A percentile compares a stretch with the other conserved stretches of the same genome.
Evolutionary conservation across 805 yeast species (phyloP).

Genomic region (Candida suzukii): DNA sequence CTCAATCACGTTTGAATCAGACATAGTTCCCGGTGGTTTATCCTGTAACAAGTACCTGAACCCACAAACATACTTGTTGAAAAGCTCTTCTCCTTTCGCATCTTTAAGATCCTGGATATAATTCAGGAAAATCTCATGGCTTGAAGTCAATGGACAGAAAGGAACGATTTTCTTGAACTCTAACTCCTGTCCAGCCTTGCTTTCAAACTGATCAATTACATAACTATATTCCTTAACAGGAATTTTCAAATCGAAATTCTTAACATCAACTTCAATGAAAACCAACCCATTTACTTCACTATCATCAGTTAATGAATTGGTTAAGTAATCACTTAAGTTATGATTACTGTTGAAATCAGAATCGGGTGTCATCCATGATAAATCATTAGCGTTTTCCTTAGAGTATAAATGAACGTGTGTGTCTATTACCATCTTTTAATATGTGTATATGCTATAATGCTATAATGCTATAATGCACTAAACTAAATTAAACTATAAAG

Average conservation of each 20-base stretch:
- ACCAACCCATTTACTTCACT: conserved; percentile 24
- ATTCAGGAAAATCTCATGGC: conserved; percentile 9
- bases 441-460: neutral
- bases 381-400: conserved; percentile 12
- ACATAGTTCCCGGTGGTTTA: conserved; percentile 31
- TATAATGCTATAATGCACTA: too few species aligned
- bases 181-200: conserved; percentile 5
- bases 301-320: conserved; percentile 1
- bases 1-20: conserved; percentile 19
- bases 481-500: too few species aligned
- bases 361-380: conserved; percentile 29
- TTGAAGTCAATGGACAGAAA: conserved; percentile 38
- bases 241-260: conserved; percentile 15
- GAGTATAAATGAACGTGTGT: conserved; percentile 32
- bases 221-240: conserved; percentile 18
- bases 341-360: conserved; percentile 18
- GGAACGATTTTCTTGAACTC: conserved; percentile 27
- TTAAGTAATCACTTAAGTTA: conserved; percentile 21
- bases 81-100: conserved; percentile 6
- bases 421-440: conserved; percentile 15
- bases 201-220: conserved; percentile 15
- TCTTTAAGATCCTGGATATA: conserved; percentile 11
- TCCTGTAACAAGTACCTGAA: conserved; percentile 38
- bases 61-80: conserved; percentile 24
- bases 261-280: conserved; percentile 29